phyloP scores from a whole-genome alignment of 208 protist species.

The Wallacemonas sp. region DNA sequence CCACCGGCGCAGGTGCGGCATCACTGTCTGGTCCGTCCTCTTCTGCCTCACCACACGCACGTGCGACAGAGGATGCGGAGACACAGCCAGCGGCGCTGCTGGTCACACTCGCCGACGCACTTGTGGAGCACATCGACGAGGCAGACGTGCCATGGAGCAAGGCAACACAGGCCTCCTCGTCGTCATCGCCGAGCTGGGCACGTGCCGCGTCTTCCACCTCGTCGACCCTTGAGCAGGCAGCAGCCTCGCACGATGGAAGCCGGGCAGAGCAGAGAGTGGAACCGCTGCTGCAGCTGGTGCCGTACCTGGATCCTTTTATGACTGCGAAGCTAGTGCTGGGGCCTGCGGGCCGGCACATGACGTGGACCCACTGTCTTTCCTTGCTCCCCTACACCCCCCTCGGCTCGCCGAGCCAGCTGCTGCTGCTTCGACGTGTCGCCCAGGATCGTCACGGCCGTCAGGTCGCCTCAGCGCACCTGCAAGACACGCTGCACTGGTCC shows the following conservation, averaged over 20 bases:
- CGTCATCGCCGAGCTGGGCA: too few relatives aligned
- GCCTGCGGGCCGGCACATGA: constrained; percentile 37
- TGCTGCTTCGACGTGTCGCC: constrained; percentile 57
- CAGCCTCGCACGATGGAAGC: too few relatives aligned
- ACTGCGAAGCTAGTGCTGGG: constrained; percentile 42
- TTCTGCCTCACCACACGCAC: too few relatives aligned
- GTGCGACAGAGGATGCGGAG: constrained; percentile 23
- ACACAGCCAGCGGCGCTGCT: neutral
- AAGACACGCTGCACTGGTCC: neutral
- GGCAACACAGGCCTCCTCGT: too few relatives aligned
- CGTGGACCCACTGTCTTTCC: constrained; percentile 50
- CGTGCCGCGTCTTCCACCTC: too few relatives aligned
- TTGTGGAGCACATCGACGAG: constrained; percentile 3
- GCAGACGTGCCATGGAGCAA: neutral
- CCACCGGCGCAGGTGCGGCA: neutral
- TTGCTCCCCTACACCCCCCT: constrained; percentile 61
- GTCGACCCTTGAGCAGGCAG: too few relatives aligned
- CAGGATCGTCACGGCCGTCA: constrained; percentile 36
- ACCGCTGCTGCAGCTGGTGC: constrained; percentile 41
- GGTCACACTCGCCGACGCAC: neutral
- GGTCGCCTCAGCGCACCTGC: constrained; percentile 13
- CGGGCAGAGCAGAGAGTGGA: constrained; percentile 7
- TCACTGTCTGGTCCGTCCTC: neutral
- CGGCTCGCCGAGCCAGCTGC: constrained; percentile 46
- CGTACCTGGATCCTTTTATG: constrained; percentile 51